Evolutionary conservation across 371 early-diverging fungal genomes (phyloP).

Genomic region (Capillidium heterosporum): DNA sequence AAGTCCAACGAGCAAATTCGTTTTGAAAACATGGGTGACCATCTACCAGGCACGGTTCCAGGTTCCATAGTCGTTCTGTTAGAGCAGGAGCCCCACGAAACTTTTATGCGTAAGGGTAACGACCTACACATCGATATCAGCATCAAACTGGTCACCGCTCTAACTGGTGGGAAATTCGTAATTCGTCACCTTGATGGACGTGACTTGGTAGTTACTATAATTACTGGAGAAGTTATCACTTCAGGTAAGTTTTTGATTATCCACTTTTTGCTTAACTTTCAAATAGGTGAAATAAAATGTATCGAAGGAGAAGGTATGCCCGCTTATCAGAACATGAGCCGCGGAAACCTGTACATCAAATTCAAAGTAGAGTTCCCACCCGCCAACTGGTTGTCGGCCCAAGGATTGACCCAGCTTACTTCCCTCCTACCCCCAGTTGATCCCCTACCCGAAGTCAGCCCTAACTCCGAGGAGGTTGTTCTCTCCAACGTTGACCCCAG

Average conservation of each 20-base stretch:
- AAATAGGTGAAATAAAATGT: slow-evolving; percentile 45
- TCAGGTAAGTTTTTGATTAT: slow-evolving; percentile 26
- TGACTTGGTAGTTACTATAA: slow-evolving; percentile 59
- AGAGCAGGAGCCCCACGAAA: slow-evolving; percentile 57
- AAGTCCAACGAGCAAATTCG: slow-evolving; percentile 68
- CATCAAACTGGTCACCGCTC: slow-evolving; percentile 76
- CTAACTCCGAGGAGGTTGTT: slow-evolving; percentile 53
- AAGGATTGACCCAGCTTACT: slow-evolving; percentile 21
- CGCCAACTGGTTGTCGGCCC: slow-evolving; percentile 42
- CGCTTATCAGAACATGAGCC: slow-evolving; percentile 62
- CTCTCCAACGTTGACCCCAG: slow-evolving; percentile 53
- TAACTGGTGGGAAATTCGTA: slow-evolving; percentile 78
- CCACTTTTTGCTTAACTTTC: not conserved
- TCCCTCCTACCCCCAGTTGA: slow-evolving; percentile 40
- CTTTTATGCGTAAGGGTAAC: slow-evolving; percentile 55
- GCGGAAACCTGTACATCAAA: slow-evolving; percentile 79
- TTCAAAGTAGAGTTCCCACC: slow-evolving; percentile 91
- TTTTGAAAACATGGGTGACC: slow-evolving; percentile 86
- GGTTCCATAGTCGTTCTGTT: slow-evolving; percentile 77
- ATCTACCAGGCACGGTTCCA: slow-evolving; percentile 54
- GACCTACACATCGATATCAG: slow-evolving; percentile 57
- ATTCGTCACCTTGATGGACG: slow-evolving; percentile 83
- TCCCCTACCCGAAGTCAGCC: slow-evolving; percentile 18
- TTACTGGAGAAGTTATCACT: slow-evolving; percentile 79
- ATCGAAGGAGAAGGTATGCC: slow-evolving; percentile 93